A percentile compares a stretch with the other conserved stretches of the same genome.
phyloP scores from a whole-genome alignment of 108 stramenopile species.

The Pseudonitzschia multiseries region DNA sequence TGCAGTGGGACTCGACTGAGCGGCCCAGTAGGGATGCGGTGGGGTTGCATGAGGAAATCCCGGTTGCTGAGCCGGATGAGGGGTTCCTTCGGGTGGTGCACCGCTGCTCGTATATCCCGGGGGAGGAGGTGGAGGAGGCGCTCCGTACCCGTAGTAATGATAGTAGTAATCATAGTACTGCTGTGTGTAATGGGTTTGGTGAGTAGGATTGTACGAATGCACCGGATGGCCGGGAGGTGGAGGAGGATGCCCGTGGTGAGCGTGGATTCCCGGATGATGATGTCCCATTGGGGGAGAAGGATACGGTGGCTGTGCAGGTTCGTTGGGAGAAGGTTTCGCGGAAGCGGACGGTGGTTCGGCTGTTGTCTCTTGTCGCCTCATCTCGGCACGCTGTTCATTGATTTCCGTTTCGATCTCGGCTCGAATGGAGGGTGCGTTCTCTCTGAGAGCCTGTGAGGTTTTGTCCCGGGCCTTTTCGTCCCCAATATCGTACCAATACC shows the following conservation, averaged over 20 bases:
- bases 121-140: conserved; percentile 19
- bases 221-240: conserved; percentile 23
- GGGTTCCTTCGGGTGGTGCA: background rate
- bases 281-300: conserved; percentile 18
- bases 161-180: conserved; percentile 26
- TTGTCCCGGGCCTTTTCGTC: conserved; percentile 88
- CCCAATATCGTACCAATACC: conserved; percentile 74
- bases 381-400: conserved; percentile 48
- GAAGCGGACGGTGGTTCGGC: conserved; percentile 2
- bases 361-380: conserved; percentile 29
- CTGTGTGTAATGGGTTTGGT: conserved; percentile 15
- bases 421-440: conserved; percentile 78
- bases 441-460: conserved; percentile 80
- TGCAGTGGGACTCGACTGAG: background rate
- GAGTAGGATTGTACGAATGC: conserved; percentile 2
- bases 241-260: background rate
- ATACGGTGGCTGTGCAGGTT: conserved; percentile 5
- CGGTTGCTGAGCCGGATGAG: background rate
- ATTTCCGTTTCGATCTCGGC: conserved; percentile 66
- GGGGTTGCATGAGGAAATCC: background rate
- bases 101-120: conserved; percentile 1
- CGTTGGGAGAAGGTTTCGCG: conserved; percentile 8
- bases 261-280: conserved; percentile 4
- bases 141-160: conserved; percentile 24
- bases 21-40: conserved; percentile 1